Percentiles rank a stretch among this genome's conserved stretches.
Evolutionary conservation across 139 green algal species (phyloP).

Genomic region (Micractinium conductrix): DNA sequence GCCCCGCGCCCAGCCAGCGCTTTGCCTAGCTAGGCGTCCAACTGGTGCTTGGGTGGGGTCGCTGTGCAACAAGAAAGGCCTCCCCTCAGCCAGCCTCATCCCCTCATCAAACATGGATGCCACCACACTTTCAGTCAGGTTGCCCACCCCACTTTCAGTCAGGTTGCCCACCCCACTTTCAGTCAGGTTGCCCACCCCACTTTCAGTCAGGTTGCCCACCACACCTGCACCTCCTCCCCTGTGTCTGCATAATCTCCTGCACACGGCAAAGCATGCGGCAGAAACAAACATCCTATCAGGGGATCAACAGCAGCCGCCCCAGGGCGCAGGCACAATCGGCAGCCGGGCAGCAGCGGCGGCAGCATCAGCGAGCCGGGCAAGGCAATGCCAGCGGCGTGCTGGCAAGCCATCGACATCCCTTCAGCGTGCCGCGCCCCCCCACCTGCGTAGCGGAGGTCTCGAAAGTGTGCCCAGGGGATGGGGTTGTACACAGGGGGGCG

Average conservation of each 20-base stretch:
- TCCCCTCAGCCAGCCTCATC: too few species aligned
- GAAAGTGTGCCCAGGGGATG: neutral
- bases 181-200: neutral
- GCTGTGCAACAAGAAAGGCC: too few species aligned
- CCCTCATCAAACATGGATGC: too few species aligned
- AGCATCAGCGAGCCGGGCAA: neutral
- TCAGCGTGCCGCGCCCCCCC: too few species aligned
- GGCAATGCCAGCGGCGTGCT: neutral
- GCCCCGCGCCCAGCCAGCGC: too few species aligned
- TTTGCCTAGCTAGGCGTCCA: too few species aligned
- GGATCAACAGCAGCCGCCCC: neutral
- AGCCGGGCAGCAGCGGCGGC: neutral
- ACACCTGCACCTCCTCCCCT: neutral
- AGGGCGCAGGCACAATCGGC: neutral
- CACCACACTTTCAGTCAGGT: neutral
- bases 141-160: neutral
- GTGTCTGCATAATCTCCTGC: neutral
- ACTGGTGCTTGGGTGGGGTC: too few species aligned
- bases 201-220: neutral
- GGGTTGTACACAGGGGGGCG: neutral
- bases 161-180: neutral
- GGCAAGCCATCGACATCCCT: neutral
- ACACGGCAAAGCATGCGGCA: too few species aligned
- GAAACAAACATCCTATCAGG: neutral
- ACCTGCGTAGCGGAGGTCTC: constrained; percentile 1